A percentile compares a stretch with the other conserved stretches of the same genome.
Evolutionary conservation across 495 filamentous ascomycete genomes (phyloP).

Genomic region (Neurospora pannonica): DNA sequence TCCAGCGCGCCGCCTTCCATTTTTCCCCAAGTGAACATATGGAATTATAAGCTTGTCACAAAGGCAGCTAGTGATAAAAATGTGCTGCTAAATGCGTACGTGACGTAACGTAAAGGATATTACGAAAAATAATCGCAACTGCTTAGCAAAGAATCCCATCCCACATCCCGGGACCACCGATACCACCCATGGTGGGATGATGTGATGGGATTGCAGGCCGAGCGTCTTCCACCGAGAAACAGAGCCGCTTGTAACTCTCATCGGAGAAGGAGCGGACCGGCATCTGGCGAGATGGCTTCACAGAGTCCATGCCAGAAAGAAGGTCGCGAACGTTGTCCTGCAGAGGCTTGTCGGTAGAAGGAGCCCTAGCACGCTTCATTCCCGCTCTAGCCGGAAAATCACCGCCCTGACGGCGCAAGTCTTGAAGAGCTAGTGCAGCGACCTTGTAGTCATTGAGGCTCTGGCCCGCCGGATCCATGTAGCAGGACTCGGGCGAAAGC

Average conservation of each 20-base stretch:
- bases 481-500: constrained; percentile 50
- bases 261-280: constrained; percentile 21
- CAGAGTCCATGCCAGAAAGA: constrained; percentile 22
- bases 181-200: constrained; percentile 32
- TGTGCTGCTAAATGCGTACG: neutral
- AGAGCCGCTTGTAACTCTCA: constrained; percentile 49
- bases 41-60: constrained; percentile 23
- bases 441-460: constrained; percentile 41
- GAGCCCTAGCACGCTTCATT: constrained; percentile 59
- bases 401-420: constrained; percentile 39
- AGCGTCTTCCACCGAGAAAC: constrained; percentile 43
- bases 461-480: constrained; percentile 42
- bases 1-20: constrained; percentile 7
- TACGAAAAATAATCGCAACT: neutral
- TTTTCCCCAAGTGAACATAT: constrained; percentile 13
- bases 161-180: constrained; percentile 53
- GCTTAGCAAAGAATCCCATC: constrained; percentile 39
- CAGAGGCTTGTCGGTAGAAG: constrained; percentile 55
- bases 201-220: constrained; percentile 23
- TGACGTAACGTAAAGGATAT: neutral
- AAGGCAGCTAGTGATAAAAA: constrained; percentile 8
- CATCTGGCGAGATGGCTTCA: constrained; percentile 21
- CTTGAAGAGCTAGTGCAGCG: constrained; percentile 57
- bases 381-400: constrained; percentile 18
- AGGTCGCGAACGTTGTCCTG: constrained; percentile 68